Conservation (phyloP, 805 yeast species). For the Kluyveromyces siamensis region DNA sequence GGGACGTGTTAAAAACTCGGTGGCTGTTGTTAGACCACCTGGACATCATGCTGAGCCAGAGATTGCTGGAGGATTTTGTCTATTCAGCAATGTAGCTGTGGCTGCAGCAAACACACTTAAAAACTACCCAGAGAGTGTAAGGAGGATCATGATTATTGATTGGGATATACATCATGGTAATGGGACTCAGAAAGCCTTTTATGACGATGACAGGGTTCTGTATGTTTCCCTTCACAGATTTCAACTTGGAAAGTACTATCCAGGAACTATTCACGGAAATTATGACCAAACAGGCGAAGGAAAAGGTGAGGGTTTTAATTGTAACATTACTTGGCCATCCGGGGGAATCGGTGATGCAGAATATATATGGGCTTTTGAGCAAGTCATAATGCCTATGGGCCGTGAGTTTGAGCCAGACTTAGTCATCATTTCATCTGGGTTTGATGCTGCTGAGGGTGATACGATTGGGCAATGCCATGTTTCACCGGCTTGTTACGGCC, state of each 20-base stretch:
- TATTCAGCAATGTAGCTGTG: conserved; percentile 93
- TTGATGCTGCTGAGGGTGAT: conserved; percentile 98
- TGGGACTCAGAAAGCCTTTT: conserved; percentile 92
- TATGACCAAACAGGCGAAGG: conserved; percentile 79
- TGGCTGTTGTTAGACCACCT: conserved; percentile 96
- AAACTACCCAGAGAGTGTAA: conserved; percentile 79
- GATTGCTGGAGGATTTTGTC: conserved; percentile 92
- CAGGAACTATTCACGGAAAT: conserved; percentile 84
- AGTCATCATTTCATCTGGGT: conserved; percentile 88
- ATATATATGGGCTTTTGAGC: conserved; percentile 82
- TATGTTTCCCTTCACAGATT: conserved; percentile 89
- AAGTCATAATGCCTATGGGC: conserved; percentile 80
- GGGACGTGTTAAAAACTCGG: conserved; percentile 79
- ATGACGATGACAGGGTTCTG: conserved; percentile 80
- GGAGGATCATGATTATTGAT: conserved; percentile 75
- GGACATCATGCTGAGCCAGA: conserved; percentile 99
- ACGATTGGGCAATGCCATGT: conserved; percentile 95
- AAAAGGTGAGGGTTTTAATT: conserved; percentile 74
- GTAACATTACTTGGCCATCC: conserved; percentile 89
- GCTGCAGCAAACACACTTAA: conserved; percentile 83
- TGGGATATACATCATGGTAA: conserved; percentile 99
- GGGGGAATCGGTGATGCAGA: conserved; percentile 95
- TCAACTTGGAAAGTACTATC: conserved; percentile 87
- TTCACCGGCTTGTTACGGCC: conserved; percentile 91
- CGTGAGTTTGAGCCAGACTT: conserved; percentile 88